Evolutionary conservation across 306 rosid species (phyloP).

Genomic region (Corylus avellana): DNA sequence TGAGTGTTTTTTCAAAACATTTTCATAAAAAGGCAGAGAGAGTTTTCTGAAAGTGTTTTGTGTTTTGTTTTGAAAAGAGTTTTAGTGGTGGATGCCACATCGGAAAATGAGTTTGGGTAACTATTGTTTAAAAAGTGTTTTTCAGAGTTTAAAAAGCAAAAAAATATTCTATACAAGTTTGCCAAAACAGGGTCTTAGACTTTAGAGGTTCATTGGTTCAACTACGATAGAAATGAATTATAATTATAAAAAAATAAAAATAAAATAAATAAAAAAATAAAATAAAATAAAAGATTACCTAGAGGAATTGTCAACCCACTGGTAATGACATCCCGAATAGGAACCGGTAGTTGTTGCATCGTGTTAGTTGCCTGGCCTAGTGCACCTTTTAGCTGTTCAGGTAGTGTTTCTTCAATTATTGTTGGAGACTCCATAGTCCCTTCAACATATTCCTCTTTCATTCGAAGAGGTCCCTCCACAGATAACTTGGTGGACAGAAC

Average conservation of each 20-base stretch:
- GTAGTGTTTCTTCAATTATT: conserved; percentile 75
- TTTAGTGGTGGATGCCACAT: no score
- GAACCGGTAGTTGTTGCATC: conserved; percentile 78
- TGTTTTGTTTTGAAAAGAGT: no score
- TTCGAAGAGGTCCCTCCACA: conserved; percentile 92
- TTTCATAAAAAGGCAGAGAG: no score
- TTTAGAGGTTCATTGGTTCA: background rate
- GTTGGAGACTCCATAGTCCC: conserved; percentile 74
- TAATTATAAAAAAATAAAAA: conserved; percentile 10
- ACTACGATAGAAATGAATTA: background rate
- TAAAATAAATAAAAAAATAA: background rate
- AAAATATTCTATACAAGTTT: no score
- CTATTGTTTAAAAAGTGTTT: no score
- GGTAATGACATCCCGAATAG: conserved; percentile 67
- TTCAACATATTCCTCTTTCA: conserved; percentile 93
- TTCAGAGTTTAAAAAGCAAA: no score
- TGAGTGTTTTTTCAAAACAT: no score
- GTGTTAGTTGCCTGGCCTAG: conserved; percentile 72
- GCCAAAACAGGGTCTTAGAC: no score
- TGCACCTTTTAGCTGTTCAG: conserved; percentile 86
- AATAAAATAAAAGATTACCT: conserved; percentile 43
- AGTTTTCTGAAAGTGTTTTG: no score
- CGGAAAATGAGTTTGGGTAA: no score
- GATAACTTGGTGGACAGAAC: conserved; percentile 64
- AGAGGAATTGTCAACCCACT: conserved; percentile 83